Base-by-base conservation (phyloP, 1,139 yeast genomes). In the Blastobotrys serpentis region DNA sequence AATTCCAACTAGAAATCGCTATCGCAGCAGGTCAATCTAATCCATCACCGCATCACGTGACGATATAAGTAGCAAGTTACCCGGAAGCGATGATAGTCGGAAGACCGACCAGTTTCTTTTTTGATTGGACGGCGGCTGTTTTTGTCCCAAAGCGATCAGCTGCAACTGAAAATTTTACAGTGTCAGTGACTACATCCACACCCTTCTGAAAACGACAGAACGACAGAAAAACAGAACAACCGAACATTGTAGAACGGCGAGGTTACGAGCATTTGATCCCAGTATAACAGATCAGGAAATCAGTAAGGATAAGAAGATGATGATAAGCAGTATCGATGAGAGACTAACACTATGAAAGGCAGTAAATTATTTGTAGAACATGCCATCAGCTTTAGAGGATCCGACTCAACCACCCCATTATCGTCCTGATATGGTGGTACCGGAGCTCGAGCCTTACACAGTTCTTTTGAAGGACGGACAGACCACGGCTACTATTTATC, bases 401-500 rank as follows among this genome's bases (percentile, higher is more conserved):
- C 73, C 70, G 16, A 59, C 71, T 42, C 73, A 67, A 56, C 70
- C 73, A 23, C 72, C 73, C n/a, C 72, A 69, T 54, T 70, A 67
- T 57, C 64, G 74, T 52, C 71, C 72, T 7, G 74, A 67, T 52
- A 63, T 68, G 43, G 72, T 56, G 17, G 52, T 52, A 25, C 62
- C 64, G 5, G 60, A 56, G 43, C 49, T 63, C 30, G 56, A 50
- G 23, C 61, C 62, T 2, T 56, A 54, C 45, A 86, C 96, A 1
- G 87, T 89, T 2, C 69, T 87, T 22, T 73, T 89, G 29, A 84
- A 86, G 63, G 97, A 90, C 65, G 92, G 92, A 8, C 90, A 86
- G 59, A 88, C 96, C 1, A 82, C 90, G 1, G 97, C 97, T 1
- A 89, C 97, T 4, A 83, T 90, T 52, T 88, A 88, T 62, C 97